Evolutionary conservation across 805 yeast genomes (phyloP).

Genomic region (Metschnikowia cubensis): DNA sequence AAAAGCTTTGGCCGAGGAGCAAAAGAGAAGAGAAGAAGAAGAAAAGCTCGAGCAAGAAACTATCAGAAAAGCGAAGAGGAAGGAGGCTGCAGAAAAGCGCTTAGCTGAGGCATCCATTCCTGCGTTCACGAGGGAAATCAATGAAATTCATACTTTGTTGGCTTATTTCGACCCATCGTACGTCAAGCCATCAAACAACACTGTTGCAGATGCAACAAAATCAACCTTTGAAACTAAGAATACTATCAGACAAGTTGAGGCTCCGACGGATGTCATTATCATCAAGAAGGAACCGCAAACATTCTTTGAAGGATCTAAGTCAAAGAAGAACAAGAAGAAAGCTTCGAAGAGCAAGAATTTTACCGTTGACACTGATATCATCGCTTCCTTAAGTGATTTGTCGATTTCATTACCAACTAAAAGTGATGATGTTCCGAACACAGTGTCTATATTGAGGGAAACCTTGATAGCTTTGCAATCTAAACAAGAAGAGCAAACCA

Average conservation of each 20-base stretch:
- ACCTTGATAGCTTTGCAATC: conserved; percentile 65
- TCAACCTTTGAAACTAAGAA: conserved; percentile 21
- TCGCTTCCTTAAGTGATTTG: conserved; percentile 71
- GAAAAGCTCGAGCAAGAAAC: conserved; percentile 52
- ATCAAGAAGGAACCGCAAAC: conserved; percentile 60
- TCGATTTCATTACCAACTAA: conserved; percentile 75
- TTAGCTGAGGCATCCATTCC: conserved; percentile 75
- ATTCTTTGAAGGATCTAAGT: conserved; percentile 47
- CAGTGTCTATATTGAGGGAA: conserved; percentile 63
- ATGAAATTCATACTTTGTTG: conserved; percentile 68
- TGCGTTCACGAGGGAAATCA: conserved; percentile 78
- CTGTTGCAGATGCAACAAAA: conserved; percentile 24
- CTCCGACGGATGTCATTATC: conserved; percentile 61
- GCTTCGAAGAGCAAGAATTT: conserved; percentile 50
- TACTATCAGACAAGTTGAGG: conserved; percentile 49
- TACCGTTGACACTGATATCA: conserved; percentile 74
- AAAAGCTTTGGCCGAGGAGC: conserved; percentile 64
- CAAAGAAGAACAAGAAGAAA: conserved; percentile 46
- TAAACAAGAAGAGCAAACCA: conserved; percentile 78
- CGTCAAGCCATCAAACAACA: conserved; percentile 50
- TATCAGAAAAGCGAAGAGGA: conserved; percentile 49
- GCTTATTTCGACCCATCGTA: conserved; percentile 73
- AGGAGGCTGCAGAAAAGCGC: conserved; percentile 58
- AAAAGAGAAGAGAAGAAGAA: conserved; percentile 63
- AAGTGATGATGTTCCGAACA: conserved; percentile 62